A percentile compares a stretch with the other conserved stretches of the same genome.
Evolutionary conservation across 257 asterid species (phyloP).

Genomic region (Primulina huaijiensis): DNA sequence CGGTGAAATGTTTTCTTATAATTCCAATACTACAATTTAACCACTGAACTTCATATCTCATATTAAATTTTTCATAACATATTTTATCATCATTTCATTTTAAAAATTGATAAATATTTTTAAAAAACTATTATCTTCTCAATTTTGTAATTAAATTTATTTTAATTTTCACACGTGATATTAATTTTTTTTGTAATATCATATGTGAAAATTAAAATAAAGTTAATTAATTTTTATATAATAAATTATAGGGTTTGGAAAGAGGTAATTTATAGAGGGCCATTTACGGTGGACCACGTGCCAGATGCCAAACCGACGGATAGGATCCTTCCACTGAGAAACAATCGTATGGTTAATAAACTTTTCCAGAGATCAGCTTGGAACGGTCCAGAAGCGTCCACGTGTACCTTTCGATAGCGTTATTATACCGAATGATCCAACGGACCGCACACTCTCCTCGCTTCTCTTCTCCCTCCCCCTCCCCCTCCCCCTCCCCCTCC

Average conservation of each 20-base stretch:
- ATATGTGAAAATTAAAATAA: too few species aligned
- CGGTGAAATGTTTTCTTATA: too few species aligned
- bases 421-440: conserved; percentile 31
- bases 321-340: conserved; percentile 14
- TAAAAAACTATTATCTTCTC: too few species aligned
- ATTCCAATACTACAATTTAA: too few species aligned
- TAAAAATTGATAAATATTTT: too few species aligned
- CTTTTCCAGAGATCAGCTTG: conserved; percentile 15
- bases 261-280: neutral
- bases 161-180: too few species aligned
- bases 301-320: neutral
- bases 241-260: neutral
- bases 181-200: too few species aligned
- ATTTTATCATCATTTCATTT: too few species aligned
- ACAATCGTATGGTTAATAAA: conserved; percentile 15
- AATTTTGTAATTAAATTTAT: too few species aligned
- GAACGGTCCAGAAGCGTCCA: conserved; percentile 24
- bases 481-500: neutral
- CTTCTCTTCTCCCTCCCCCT: neutral
- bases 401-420: conserved; percentile 25
- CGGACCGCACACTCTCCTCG: conserved; percentile 27
- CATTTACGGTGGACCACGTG: conserved; percentile 6
- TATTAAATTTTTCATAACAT: too few species aligned
- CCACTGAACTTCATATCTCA: too few species aligned
- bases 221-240: too few species aligned